Percentiles rank a stretch among this genome's conserved stretches.
phyloP scores from a whole-genome alignment of 805 yeast genomes.

The Yamadazyma takamatsuzukensis region DNA sequence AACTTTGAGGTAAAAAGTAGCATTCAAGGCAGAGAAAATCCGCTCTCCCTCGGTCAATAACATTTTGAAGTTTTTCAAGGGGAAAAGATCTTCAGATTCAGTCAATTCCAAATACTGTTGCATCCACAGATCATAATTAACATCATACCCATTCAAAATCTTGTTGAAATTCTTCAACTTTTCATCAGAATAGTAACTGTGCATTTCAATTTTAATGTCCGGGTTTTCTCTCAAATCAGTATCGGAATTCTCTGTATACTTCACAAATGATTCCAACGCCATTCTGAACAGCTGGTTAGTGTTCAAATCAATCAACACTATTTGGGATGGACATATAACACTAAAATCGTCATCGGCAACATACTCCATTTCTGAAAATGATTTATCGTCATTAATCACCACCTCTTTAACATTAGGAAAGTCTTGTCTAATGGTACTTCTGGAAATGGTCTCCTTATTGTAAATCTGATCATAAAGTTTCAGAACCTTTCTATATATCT shows the following conservation, averaged over 20 bases:
- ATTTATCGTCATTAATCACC: conserved; percentile 27
- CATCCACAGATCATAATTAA: conserved; percentile 47
- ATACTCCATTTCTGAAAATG: conserved; percentile 29
- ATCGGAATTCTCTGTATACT: conserved; percentile 12
- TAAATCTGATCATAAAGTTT: conserved; percentile 31
- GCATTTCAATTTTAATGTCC: conserved; percentile 39
- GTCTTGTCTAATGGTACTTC: conserved; percentile 15
- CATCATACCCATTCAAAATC: conserved; percentile 8
- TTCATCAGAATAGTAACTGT: conserved; percentile 51
- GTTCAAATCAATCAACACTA: conserved; percentile 33
- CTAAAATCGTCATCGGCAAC: conserved; percentile 53
- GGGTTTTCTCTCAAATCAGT: conserved; percentile 1
- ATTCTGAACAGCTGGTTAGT: conserved; percentile 29
- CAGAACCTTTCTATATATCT: conserved; percentile 28
- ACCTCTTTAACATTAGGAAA: conserved; percentile 21
- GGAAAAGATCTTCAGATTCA: conserved; percentile 39
- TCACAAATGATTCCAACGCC: conserved; percentile 27
- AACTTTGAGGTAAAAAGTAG: background rate
- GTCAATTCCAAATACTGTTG: conserved; percentile 39
- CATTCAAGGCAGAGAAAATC: conserved; percentile 34
- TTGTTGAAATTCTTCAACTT: conserved; percentile 37
- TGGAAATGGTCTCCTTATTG: conserved; percentile 37
- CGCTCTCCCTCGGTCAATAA: conserved; percentile 56
- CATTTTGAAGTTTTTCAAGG: conserved; percentile 42
- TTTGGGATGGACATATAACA: conserved; percentile 52